phyloP scores from a whole-genome alignment of 176 grass and related monocot species.

The Saccharum spontaneum region DNA sequence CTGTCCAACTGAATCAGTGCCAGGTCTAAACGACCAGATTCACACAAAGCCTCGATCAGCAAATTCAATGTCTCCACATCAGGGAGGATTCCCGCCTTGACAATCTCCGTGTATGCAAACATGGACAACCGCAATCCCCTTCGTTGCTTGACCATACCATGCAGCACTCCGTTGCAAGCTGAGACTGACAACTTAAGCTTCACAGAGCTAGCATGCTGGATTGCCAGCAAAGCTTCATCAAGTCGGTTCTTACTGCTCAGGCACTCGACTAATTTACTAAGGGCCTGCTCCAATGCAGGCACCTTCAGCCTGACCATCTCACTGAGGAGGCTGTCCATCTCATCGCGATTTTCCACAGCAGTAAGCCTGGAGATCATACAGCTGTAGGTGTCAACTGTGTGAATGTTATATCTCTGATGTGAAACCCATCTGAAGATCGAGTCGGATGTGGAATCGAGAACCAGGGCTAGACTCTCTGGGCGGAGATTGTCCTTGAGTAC shows the following conservation, averaged over 20 bases:
- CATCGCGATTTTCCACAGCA: slow-evolving; percentile 24
- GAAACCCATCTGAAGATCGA: slow-evolving; percentile 59
- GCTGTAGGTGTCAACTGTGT: slow-evolving; percentile 45
- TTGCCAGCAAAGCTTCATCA: slow-evolving; percentile 55
- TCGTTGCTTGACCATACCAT: slow-evolving; percentile 45
- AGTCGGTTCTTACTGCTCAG: slow-evolving; percentile 24
- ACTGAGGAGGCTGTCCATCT: slow-evolving; percentile 44
- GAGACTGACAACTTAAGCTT: slow-evolving; percentile 39
- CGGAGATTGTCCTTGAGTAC: slow-evolving; percentile 41
- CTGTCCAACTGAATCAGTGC: slow-evolving; percentile 54
- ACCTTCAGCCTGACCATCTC: slow-evolving; percentile 50
- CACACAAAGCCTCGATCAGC: slow-evolving; percentile 48
- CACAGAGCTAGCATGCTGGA: slow-evolving; percentile 36
- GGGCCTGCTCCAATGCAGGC: slow-evolving; percentile 26
- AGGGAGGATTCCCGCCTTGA: slow-evolving; percentile 59
- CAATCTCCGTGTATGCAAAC: slow-evolving; percentile 48
- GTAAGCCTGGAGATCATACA: slow-evolving; percentile 49
- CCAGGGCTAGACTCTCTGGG: slow-evolving; percentile 28
- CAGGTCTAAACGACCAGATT: slow-evolving; percentile 42
- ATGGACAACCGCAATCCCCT: slow-evolving; percentile 35
- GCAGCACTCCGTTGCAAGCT: slow-evolving; percentile 44
- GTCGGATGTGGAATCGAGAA: slow-evolving; percentile 44
- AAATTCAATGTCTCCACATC: slow-evolving; percentile 61
- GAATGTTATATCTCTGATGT: slow-evolving; percentile 20
- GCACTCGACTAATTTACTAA: slow-evolving; percentile 26